Evolutionary conservation across 176 grass and related monocot genomes (phyloP).

Genomic region (Puya raimondii): DNA sequence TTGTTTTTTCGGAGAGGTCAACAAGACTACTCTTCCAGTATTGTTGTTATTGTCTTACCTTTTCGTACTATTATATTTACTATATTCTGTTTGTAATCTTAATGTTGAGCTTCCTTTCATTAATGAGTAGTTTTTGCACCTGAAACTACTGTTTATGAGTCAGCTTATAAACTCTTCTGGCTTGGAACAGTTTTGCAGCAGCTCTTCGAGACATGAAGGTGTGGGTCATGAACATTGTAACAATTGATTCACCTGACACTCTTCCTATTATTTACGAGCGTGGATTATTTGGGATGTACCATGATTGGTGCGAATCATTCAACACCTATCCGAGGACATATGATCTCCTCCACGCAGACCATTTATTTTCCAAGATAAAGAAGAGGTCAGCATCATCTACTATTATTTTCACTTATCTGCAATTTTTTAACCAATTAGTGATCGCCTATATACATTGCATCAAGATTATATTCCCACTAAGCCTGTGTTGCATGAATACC

Average conservation of each 20-base stretch:
- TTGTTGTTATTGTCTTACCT: not conserved
- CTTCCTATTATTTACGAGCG: conserved; percentile 26
- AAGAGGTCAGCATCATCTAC: conserved; percentile 13
- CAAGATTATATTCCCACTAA: not conserved
- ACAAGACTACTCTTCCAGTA: not conserved
- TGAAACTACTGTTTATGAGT: not conserved
- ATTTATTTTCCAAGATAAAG: conserved; percentile 23
- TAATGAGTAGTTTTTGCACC: not conserved
- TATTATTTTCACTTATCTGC: not conserved
- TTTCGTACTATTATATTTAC: too few species aligned
- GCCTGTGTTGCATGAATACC: not conserved
- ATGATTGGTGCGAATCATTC: conserved; percentile 29
- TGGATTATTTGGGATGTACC: conserved; percentile 24
- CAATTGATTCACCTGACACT: conserved; percentile 21
- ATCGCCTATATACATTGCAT: not conserved
- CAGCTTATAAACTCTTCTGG: not conserved
- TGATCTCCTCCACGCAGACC: conserved; percentile 24
- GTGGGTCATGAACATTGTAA: conserved; percentile 24
- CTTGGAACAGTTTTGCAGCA: conserved; percentile 15
- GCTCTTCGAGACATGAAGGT: conserved; percentile 13
- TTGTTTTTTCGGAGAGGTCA: not conserved
- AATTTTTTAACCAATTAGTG: not conserved
- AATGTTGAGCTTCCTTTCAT: not conserved
- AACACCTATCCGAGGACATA: conserved; percentile 24
- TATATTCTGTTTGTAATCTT: not conserved